phyloP scores from a whole-genome alignment of 2,329 filamentous ascomycete genomes.

The Dactylellina sp. region DNA sequence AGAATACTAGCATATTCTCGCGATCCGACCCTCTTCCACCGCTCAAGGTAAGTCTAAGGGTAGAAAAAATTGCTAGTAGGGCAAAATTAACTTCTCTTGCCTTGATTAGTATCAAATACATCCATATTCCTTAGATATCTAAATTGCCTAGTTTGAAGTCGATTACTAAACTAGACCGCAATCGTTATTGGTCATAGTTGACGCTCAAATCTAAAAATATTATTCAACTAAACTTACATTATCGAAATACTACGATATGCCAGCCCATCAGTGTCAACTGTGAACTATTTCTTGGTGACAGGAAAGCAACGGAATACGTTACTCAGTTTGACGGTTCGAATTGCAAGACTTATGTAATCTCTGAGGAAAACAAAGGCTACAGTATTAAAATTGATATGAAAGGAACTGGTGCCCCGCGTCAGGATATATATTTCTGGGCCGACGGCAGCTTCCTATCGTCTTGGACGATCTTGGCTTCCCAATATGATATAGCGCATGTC shows the following conservation, averaged over 20 bases:
- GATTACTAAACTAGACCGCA: no score
- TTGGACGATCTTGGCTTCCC: neutral
- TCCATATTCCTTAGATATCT: no score
- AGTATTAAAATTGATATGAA: neutral
- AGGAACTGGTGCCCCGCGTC: neutral
- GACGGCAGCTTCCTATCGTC: neutral
- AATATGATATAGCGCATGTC: conserved; percentile 1
- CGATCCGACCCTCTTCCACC: no score
- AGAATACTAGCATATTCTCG: no score
- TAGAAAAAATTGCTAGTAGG: no score
- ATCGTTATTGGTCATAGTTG: no score
- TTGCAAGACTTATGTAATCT: conserved; percentile 6
- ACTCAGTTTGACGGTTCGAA: neutral
- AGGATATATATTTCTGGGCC: conserved; percentile 4
- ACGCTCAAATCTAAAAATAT: no score
- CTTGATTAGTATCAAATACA: no score
- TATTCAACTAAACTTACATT: no score
- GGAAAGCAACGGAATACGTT: conserved; percentile 11
- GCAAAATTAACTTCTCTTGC: no score
- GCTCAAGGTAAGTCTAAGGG: no score
- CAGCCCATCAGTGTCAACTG: conserved; percentile 13
- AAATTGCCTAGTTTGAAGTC: no score
- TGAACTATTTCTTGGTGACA: neutral
- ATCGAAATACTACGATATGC: conserved; percentile 16
- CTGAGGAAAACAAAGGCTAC: conserved; percentile 13